Evolutionary conservation across 306 rosid species (phyloP).

Genomic region (Luffa acutangula): DNA sequence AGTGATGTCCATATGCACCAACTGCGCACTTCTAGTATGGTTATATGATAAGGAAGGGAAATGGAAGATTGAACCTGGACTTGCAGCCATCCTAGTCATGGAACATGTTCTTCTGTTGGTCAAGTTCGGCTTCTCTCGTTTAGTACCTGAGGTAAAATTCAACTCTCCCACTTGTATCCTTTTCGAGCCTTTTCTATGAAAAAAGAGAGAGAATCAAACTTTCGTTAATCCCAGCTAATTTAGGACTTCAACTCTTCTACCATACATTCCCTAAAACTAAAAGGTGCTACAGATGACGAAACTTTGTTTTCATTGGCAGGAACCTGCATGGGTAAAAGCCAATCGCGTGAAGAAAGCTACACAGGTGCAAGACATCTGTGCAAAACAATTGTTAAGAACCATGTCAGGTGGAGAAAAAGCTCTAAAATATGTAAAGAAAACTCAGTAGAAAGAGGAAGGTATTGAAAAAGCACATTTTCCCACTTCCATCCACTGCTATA

Average conservation of each 20-base stretch:
- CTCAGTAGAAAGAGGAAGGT: slow-evolving; percentile 14
- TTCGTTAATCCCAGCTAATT: background rate
- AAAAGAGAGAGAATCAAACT: background rate
- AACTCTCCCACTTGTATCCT: background rate
- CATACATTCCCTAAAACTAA: background rate
- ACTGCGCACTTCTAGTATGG: slow-evolving; percentile 90
- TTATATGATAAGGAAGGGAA: slow-evolving; percentile 81
- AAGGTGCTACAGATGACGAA: background rate
- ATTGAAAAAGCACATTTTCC: background rate
- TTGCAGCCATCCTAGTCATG: slow-evolving; percentile 81
- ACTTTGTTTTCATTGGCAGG: slow-evolving; percentile 32
- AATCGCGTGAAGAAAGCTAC: slow-evolving; percentile 55
- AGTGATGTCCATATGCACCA: slow-evolving; percentile 85
- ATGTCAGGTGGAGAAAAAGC: slow-evolving; percentile 48
- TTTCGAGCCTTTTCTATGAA: background rate
- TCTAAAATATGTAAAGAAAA: slow-evolving; percentile 16
- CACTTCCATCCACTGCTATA: background rate
- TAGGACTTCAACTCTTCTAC: background rate
- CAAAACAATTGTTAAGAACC: slow-evolving; percentile 61
- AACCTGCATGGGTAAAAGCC: slow-evolving; percentile 97
- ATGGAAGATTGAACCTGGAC: slow-evolving; percentile 97
- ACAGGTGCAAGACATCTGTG: slow-evolving; percentile 63
- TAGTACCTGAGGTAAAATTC: slow-evolving; percentile 65
- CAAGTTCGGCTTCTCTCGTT: slow-evolving; percentile 83
- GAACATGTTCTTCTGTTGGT: slow-evolving; percentile 77